Percentiles rank a stretch among this genome's conserved stretches.
Conservation (phyloP, 2,329 filamentous ascomycete genomes). For the Aspergillus thermomutatus region DNA sequence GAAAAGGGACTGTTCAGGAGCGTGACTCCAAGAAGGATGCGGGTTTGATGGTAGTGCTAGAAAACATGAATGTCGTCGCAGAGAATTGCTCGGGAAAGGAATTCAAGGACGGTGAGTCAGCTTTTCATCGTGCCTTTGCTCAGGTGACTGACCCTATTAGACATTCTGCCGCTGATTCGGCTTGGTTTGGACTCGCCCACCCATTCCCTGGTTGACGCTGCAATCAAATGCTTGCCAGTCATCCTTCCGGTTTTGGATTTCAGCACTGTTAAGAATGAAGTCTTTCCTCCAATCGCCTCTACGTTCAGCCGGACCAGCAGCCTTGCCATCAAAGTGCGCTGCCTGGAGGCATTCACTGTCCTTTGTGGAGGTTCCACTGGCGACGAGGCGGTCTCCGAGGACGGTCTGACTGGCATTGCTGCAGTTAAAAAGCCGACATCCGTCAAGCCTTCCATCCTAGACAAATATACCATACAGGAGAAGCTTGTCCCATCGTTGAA, state of each 20-base stretch:
- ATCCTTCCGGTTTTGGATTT: constrained; percentile 91
- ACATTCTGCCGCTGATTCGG: constrained; percentile 82
- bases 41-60: constrained; percentile 84
- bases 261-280: constrained; percentile 91
- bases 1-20: constrained; percentile 54
- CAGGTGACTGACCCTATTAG: constrained; percentile 44
- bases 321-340: constrained; percentile 89
- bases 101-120: constrained; percentile 79
- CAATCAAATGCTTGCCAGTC: constrained; percentile 71
- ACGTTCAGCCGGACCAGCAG: constrained; percentile 94
- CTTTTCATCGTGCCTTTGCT: neutral
- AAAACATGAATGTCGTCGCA: constrained; percentile 73
- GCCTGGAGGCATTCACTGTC: constrained; percentile 83
- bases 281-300: constrained; percentile 85
- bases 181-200: constrained; percentile 84
- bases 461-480: constrained; percentile 98
- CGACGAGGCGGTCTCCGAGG: constrained; percentile 46
- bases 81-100: constrained; percentile 85
- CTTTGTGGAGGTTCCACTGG: constrained; percentile 74
- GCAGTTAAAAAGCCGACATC: constrained; percentile 53
- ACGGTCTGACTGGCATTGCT: constrained; percentile 71
- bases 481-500: constrained; percentile 89
- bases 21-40: constrained; percentile 82
- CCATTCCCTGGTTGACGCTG: constrained; percentile 82
- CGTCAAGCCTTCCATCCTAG: constrained; percentile 72